Base-by-base conservation (phyloP, 805 yeast species). In the Torulaspora microellipsoides region DNA sequence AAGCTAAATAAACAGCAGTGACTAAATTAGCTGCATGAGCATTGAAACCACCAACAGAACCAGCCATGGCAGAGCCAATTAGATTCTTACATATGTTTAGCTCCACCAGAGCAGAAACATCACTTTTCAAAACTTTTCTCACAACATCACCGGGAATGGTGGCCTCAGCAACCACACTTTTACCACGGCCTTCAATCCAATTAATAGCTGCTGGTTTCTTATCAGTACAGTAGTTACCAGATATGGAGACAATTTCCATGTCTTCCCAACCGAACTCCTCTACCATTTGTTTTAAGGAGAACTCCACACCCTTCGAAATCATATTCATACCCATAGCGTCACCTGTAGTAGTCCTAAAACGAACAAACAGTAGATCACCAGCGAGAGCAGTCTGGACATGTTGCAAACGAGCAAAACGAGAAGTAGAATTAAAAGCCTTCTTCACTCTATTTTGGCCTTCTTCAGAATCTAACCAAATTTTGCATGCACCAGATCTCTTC, bases 251-350 rank as follows among this genome's bases (percentile, higher is more conserved):
- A 47, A 93, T 77, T 49, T 77, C 80, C 99, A 93, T 93, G 67
- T 93, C 99, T 17, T 79, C 81, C 80, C 91, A 93, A 3, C 96
- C 98, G 63, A 83, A 82, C 56, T 83, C 90, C 57, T 83, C 85
- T 34, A 77, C 79, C 96, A 93, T 88, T 63, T 76, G 80, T 49
- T 81, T 81, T 59, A 93, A 76, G 1, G 96, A 79, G 64, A 72
- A 75, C 64, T 93, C 99, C 36, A 89, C 96, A 66, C 99, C 99
- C 69, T 93, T 93, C 25, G 98, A 91, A 49, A 93, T 93, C 99
- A 93, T 93, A 66, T 93, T 93, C 99, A 93, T 93, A 52, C 99
- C 99, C 99, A 93, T 93, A 14, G 99, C 99, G 72, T 93, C 99
- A 67, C 99, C 99, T 14, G 99, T 93, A 31, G 96, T 89, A n/a